A percentile compares a stretch with the other conserved stretches of the same genome.
Evolutionary conservation across 1,139 yeast genomes (phyloP).

Genomic region (Yamadazyma pseudoaaseri): DNA sequence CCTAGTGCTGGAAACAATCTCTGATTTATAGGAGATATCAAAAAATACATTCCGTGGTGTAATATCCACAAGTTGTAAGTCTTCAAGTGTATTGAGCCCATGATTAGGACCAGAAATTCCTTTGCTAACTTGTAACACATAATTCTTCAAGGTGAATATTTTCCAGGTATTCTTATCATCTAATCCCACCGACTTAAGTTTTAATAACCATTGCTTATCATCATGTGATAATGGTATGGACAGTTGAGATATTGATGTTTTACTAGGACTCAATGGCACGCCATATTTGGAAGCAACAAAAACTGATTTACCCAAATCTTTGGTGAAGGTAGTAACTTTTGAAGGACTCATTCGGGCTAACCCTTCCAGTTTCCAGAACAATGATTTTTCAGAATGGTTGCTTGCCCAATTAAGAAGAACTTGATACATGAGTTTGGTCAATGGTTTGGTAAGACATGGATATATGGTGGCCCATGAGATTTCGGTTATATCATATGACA

Average conservation of each 20-base stretch:
- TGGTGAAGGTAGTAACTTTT: constrained; percentile 23
- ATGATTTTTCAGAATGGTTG: constrained; percentile 57
- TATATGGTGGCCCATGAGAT: constrained; percentile 65
- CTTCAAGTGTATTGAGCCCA: constrained; percentile 10
- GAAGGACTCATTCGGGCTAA: constrained; percentile 13
- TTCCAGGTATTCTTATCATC: constrained; percentile 81
- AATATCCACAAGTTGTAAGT: constrained; percentile 15
- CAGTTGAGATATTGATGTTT: constrained; percentile 16
- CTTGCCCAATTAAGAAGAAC: constrained; percentile 71
- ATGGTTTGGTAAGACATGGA: constrained; percentile 63
- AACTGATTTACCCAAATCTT: constrained; percentile 40
- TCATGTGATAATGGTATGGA: constrained; percentile 44
- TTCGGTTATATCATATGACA: constrained; percentile 71
- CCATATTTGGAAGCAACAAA: constrained; percentile 24
- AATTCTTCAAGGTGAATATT: constrained; percentile 64
- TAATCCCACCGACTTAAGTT: constrained; percentile 69
- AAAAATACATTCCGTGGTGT: constrained; percentile 67
- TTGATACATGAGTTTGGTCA: constrained; percentile 66
- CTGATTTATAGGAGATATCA: constrained; percentile 54
- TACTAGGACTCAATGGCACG: constrained; percentile 3
- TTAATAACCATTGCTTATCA: constrained; percentile 74
- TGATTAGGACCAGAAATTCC: constrained; percentile 8
- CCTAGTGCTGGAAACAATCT: constrained; percentile 23
- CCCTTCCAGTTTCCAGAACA: constrained; percentile 60
- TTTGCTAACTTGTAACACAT: constrained; percentile 60